Evolutionary conservation across 768 basidiomycete species (phyloP), one percentile per base, ranked within the genome.

Genomic region (Lenzites betulinus): DNA sequence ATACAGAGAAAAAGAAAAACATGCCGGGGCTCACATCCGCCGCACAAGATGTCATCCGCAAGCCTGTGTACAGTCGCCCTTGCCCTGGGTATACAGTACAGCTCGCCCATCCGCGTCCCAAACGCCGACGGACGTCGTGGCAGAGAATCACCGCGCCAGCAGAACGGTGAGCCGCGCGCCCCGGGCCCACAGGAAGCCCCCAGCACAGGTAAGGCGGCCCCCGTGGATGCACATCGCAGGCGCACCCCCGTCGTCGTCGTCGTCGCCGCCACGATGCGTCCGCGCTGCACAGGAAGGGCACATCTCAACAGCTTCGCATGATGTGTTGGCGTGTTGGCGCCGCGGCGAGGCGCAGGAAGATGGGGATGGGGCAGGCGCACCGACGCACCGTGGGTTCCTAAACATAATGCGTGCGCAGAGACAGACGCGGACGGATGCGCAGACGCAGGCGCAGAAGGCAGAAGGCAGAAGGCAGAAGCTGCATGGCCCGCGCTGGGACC

Each of bases 271-370:
- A 16, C 23, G 51, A 18, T 16, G 38, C 38, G 7, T 35, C 51
- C 51, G 39, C 52, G 39, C n/a, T 41, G 53, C 60, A 61, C 49
- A 55, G 60, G 39, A 61, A 55, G 30, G 25, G 18, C 28, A 23
- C 60, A 61, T 55, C 39, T 51, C 30, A 51, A 50, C 54, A 43
- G 54, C 39, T 33, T 55, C 50, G 48, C 30, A 51, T 55, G 60
- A 61, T 55, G 23, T 22, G 23, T 44, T 39, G 60, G 54, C 35
- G 23, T 22, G 23, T 44, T 39, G 60, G 54, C 35, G 51, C n/a
- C 3, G 35, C 43, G 56, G 28, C 22, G 47, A 53, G 56, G 51
- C 42, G 41, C 41, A 22, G 41, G n/a, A 11, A 39, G 25, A 33
- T 49, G 44, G 38, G 30, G 11, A 16, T 16, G 44, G 30, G 15